Evolutionary conservation across 2,329 filamentous ascomycete genomes (phyloP).

Genomic region (Diaporthe eres): DNA sequence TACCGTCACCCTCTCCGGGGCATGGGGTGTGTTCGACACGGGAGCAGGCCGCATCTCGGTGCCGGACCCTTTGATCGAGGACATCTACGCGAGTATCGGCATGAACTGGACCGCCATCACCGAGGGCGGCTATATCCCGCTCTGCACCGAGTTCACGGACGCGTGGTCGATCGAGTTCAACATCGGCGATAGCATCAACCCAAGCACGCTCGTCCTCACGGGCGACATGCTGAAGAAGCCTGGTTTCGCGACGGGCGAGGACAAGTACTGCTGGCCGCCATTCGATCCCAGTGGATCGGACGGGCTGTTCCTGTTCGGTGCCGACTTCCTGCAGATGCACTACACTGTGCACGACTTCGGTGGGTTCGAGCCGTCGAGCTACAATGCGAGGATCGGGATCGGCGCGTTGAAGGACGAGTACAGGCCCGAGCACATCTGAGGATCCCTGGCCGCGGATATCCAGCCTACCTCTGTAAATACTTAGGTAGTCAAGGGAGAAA

Average conservation of each 20-base stretch:
- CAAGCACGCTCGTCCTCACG: slow-evolving; percentile 47
- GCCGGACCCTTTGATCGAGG: slow-evolving; percentile 45
- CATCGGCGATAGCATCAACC: slow-evolving; percentile 41
- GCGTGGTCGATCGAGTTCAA: slow-evolving; percentile 51
- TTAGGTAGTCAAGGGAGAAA: not conserved
- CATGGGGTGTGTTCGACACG: slow-evolving; percentile 51
- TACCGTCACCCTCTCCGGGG: not conserved
- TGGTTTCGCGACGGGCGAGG: slow-evolving; percentile 50
- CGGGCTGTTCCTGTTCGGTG: slow-evolving; percentile 51
- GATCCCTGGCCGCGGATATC: not conserved
- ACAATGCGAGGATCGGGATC: slow-evolving; percentile 31
- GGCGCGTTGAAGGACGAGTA: slow-evolving; percentile 38
- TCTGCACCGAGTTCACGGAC: slow-evolving; percentile 54
- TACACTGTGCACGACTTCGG: slow-evolving; percentile 54
- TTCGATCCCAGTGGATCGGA: slow-evolving; percentile 47
- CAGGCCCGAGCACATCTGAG: slow-evolving; percentile 26
- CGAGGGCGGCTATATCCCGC: slow-evolving; percentile 47
- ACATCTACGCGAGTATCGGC: slow-evolving; percentile 52
- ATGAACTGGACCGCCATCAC: slow-evolving; percentile 53
- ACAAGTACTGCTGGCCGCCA: slow-evolving; percentile 54
- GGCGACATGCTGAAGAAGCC: slow-evolving; percentile 51
- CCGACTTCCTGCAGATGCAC: slow-evolving; percentile 49
- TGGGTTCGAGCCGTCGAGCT: slow-evolving; percentile 20
- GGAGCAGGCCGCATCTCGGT: slow-evolving; percentile 49
- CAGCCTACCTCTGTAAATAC: not conserved